phyloP scores from a whole-genome alignment of 805 yeast genomes.

The Peterozyma toletana region DNA sequence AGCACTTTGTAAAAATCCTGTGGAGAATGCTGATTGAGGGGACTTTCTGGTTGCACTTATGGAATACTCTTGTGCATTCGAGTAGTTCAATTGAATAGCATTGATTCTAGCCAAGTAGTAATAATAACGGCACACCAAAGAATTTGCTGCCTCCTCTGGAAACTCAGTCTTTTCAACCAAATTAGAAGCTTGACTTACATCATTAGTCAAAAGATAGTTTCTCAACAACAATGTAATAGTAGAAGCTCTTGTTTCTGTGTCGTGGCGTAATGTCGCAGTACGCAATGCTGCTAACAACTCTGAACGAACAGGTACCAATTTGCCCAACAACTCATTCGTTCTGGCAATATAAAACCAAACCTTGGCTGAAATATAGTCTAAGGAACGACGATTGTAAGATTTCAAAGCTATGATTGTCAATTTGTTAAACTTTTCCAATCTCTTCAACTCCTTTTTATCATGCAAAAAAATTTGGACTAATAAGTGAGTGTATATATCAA shows the following conservation, averaged over 20 bases:
- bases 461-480: conserved; percentile 71
- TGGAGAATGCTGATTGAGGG: conserved; percentile 80
- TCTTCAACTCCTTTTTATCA: conserved; percentile 45
- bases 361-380: conserved; percentile 84
- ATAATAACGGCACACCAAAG: conserved; percentile 86
- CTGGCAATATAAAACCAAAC: conserved; percentile 88
- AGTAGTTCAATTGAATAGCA: conserved; percentile 88
- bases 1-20: conserved; percentile 85
- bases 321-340: conserved; percentile 56
- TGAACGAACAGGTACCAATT: conserved; percentile 56
- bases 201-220: conserved; percentile 69
- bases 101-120: conserved; percentile 87
- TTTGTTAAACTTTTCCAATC: conserved; percentile 46
- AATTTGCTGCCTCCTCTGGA: conserved; percentile 78
- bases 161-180: conserved; percentile 84
- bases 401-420: conserved; percentile 47
- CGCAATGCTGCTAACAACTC: conserved; percentile 69
- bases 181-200: conserved; percentile 81
- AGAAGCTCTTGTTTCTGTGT: conserved; percentile 84
- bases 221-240: conserved; percentile 81
- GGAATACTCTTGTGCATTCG: conserved; percentile 82
- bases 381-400: conserved; percentile 67
- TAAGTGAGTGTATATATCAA: conserved; percentile 72
- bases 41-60: conserved; percentile 95
- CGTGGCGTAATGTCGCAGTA: conserved; percentile 87